These are phyloP conservation scores for Podaxis sp. DNA, from an alignment of 768 basidiomycete species.

Conservation along the genomic window DNA sequence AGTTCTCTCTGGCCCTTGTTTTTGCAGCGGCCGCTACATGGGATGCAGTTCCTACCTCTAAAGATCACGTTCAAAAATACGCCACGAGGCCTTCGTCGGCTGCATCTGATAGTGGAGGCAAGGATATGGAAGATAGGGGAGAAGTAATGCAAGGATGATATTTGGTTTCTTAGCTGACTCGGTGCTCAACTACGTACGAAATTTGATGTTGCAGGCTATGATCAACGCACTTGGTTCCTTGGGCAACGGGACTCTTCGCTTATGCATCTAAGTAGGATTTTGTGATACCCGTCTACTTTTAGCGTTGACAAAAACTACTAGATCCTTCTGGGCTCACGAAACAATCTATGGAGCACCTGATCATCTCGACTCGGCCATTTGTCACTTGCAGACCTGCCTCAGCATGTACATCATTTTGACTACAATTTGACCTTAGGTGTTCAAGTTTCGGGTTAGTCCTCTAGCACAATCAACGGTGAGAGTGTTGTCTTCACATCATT, in stretches of 20 bases:
- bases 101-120: constrained; percentile 24
- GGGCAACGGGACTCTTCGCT: too few relatives aligned
- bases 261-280: neutral
- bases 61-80: constrained; percentile 23
- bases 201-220: constrained; percentile 34
- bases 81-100: constrained; percentile 28
- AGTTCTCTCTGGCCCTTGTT: constrained; percentile 3
- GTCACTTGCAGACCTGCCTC: constrained; percentile 28
- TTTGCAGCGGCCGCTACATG: neutral
- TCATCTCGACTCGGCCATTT: constrained; percentile 22
- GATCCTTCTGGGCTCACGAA: constrained; percentile 25
- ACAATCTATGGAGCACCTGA: constrained; percentile 21
- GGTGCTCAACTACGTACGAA: constrained; percentile 6
- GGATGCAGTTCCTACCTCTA: constrained; percentile 17
- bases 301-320: constrained; percentile 4
- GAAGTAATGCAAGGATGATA: constrained; percentile 24
- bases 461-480: constrained; percentile 25
- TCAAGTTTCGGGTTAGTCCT: constrained; percentile 31
- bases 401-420: constrained; percentile 31
- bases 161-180: constrained; percentile 22
- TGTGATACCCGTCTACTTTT: neutral
- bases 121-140: constrained; percentile 30
- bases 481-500: neutral
- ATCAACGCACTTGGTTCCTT: constrained; percentile 17
- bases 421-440: constrained; percentile 29